Percentiles rank a stretch among this genome's conserved stretches.
Evolutionary conservation across 768 basidiomycete genomes (phyloP).

Genomic region (Leucocoprinus birnbaumii): DNA sequence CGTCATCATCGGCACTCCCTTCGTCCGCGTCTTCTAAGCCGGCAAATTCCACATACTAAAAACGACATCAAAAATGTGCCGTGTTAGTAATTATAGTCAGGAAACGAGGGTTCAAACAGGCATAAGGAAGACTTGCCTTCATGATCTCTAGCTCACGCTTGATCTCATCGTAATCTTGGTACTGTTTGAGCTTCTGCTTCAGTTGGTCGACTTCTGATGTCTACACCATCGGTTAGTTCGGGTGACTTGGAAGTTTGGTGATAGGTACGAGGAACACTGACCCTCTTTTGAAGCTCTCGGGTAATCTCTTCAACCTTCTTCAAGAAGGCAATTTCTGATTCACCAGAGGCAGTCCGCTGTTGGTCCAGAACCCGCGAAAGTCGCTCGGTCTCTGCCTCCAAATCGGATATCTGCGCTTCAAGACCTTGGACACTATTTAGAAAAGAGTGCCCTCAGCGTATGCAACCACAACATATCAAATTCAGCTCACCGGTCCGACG

Average conservation of each 20-base stretch:
- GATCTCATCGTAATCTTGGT: slow-evolving; percentile 91
- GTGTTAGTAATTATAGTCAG: neutral
- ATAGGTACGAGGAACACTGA: slow-evolving; percentile 16
- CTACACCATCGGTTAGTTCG: slow-evolving; percentile 27
- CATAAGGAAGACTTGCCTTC: slow-evolving; percentile 58
- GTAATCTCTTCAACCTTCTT: slow-evolving; percentile 59
- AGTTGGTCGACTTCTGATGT: slow-evolving; percentile 65
- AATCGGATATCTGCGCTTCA: slow-evolving; percentile 67
- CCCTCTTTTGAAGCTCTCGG: slow-evolving; percentile 59
- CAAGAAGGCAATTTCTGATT: slow-evolving; percentile 42
- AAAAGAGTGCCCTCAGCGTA: slow-evolving; percentile 5
- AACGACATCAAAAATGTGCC: neutral
- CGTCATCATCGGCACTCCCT: slow-evolving; percentile 33
- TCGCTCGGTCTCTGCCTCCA: slow-evolving; percentile 74
- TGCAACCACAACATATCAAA: neutral
- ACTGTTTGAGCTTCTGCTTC: slow-evolving; percentile 65
- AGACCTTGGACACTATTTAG: slow-evolving; percentile 61
- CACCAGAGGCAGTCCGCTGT: slow-evolving; percentile 49
- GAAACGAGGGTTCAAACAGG: neutral
- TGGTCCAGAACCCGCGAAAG: slow-evolving; percentile 64
- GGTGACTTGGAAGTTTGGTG: neutral
- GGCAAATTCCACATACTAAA: slow-evolving; percentile 92
- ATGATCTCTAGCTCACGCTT: slow-evolving; percentile 98
- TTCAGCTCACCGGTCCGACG: slow-evolving; percentile 58
- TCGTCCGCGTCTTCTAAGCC: slow-evolving; percentile 78